Base-by-base conservation (phyloP, 148 eudicot species). In the Nepenthes mirabilis region DNA sequence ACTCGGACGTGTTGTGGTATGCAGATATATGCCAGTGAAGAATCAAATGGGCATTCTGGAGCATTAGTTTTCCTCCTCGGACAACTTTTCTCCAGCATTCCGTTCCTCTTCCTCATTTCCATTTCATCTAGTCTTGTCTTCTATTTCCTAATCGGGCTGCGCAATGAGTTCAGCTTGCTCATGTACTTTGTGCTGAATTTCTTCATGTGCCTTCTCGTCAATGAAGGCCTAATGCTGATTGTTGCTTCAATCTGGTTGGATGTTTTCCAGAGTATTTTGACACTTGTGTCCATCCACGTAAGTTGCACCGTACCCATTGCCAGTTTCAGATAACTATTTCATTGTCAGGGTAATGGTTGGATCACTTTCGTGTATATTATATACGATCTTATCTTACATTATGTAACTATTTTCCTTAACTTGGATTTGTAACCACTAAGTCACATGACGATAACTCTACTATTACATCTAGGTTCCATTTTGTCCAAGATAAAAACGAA, bases 71-170 rank as follows among this genome's bases (percentile, higher is more conserved):
- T 93, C 67, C 72, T 93, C 67, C 68, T 83, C 60, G 99, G 99
- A 61, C 99, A 93, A 68, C 80, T 93, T 50, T 66, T 93, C 43
- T 81, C 99, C 56, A 93, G 99, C 68, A 77, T 93, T 60, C 99
- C 99, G 2, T 88, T 93, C 75, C 74, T 93, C 77, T 88, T 93
- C 82, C 94, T 93, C 59, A 87, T 93, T 58, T 87, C 99, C 61
- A 77, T 86, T 68, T 86, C 95, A 64, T 86, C 96, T 14, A 85
- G 91, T 68, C 83, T 86, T 33, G 89, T 86, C 57, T 93, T 93
- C 81, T 93, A 83, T 75, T 93, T 93, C 70, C 83, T 93, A 34
- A 74, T 88, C 2, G 95, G 96, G 63, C 79, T 93, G 50, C 75
- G 83, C 33, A 80, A 93, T 57, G 89, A 93, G 69, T 93, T 93